These are phyloP conservation scores for Aphanocladium album DNA, from an alignment of 2,329 filamentous ascomycete genomes.

Conservation along the genomic window DNA sequence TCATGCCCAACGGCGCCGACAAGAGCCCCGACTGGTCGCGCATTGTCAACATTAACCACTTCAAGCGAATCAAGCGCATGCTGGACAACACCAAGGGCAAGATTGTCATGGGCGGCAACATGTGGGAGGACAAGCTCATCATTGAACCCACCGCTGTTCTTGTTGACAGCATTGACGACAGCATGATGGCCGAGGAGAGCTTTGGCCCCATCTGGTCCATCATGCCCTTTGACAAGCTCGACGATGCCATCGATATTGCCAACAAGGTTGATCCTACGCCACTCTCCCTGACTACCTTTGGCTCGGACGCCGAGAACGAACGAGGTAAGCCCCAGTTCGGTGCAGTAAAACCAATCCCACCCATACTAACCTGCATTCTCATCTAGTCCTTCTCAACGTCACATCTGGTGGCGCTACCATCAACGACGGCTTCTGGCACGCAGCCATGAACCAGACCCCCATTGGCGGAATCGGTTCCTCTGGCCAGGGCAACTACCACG, in stretches of 20 bases:
- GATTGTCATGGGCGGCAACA: conserved; percentile 79
- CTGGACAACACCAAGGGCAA: conserved; percentile 78
- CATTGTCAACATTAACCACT: conserved; percentile 77
- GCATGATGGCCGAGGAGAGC: conserved; percentile 78
- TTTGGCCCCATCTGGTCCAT: conserved; percentile 93
- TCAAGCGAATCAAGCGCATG: conserved; percentile 81
- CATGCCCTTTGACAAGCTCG: conserved; percentile 70
- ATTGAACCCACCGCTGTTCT: conserved; percentile 93
- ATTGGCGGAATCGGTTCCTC: conserved; percentile 83
- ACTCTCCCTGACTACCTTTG: conserved; percentile 79
- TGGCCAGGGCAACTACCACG: conserved; percentile 72
- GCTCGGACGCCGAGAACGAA: conserved; percentile 70
- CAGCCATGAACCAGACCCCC: conserved; percentile 62
- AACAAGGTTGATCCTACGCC: conserved; percentile 80
- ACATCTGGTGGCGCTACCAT: conserved; percentile 64
- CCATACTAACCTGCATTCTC: not conserved
- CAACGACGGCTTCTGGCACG: conserved; percentile 67
- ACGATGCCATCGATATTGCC: conserved; percentile 77
- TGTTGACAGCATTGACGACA: conserved; percentile 63
- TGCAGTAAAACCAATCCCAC: not conserved
- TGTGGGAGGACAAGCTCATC: conserved; percentile 74
- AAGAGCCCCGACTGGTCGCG: conserved; percentile 72
- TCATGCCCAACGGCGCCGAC: conserved; percentile 78
- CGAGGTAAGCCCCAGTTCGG: conserved; percentile 48
- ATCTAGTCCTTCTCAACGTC: conserved; percentile 52